Base-by-base conservation (phyloP, 345 rosid species). In the Aurinia saxatilis region DNA sequence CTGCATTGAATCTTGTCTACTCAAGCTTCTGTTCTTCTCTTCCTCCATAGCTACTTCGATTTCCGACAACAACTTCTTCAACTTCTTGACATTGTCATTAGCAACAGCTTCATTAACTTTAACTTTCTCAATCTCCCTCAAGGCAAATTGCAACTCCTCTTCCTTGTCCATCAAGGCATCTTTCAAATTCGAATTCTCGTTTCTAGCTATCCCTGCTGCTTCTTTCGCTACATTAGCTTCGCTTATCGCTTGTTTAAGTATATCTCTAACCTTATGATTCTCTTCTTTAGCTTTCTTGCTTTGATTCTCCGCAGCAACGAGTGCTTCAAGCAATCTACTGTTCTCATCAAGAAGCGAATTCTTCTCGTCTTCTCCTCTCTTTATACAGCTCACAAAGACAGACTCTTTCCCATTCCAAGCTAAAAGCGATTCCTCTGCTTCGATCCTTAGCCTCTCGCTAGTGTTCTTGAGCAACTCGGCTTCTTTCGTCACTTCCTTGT, bases 201-300 rank as follows among this genome's bases (percentile, higher is more conserved):
- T 80, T 39, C 75, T 75, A 0, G 96, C 97, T 2, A 87, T 81
- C 40, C 66, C 81, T 0, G 90, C 90, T 1, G 97, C 97, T 71
- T 82, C 99, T 78, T 87, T 93, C 0, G 99, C 92, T 2, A 77
- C 87, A 54, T 76, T 93, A 9, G 99, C 87, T 72, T 93, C 99
- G 13, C 78, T 93, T 0, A 93, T 60, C 0, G 99, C 99, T 29
- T 90, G 95, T 48, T 93, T 93, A 17, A 93, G 83, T 34, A 85
- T 85, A 67, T 90, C 96, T 6, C 95, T 69, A 40, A 93, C 40
- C 30, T 81, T 84, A 8, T 71, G 77, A 44, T 73, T 82, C 78
- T 93, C 99, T 16, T 90, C 84, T 37, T 80, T 87, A 3, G 78
- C 76, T 2, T 71, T 55, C 46, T 49, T 75, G 57, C 53, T 78